phyloP scores from a whole-genome alignment of 805 yeast species.

The Teunomyces cretensis region DNA sequence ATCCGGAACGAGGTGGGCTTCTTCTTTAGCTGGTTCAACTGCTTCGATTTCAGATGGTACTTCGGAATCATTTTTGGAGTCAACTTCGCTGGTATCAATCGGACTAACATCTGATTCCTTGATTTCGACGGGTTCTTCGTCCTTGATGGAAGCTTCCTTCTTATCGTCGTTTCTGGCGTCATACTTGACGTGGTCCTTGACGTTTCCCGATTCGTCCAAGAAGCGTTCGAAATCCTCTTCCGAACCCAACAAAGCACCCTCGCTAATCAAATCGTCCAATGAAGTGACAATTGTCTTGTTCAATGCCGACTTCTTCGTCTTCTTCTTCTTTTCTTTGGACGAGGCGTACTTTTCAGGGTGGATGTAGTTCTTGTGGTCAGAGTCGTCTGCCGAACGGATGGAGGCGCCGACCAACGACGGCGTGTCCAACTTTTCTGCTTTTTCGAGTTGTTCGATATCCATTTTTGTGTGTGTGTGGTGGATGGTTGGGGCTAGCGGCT shows the following conservation, averaged over 20 bases:
- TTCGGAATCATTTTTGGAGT: background rate
- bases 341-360: slow-evolving; percentile 44
- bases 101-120: background rate
- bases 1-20: background rate
- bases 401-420: slow-evolving; percentile 58
- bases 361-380: slow-evolving; percentile 43
- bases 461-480: slow-evolving; percentile 20
- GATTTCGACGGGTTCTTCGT: background rate
- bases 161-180: slow-evolving; percentile 17
- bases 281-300: slow-evolving; percentile 48
- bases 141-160: background rate
- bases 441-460: slow-evolving; percentile 55
- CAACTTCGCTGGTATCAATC: background rate
- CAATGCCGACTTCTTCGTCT: slow-evolving; percentile 8
- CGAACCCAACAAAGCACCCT: slow-evolving; percentile 46
- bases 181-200: slow-evolving; percentile 48
- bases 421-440: slow-evolving; percentile 45
- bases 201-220: slow-evolving; percentile 53
- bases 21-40: background rate
- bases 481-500: background rate
- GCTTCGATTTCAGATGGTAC: background rate
- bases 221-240: slow-evolving; percentile 55
- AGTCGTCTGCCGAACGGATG: slow-evolving; percentile 48
- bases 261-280: slow-evolving; percentile 49
- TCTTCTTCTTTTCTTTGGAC: slow-evolving; percentile 14